Base-by-base conservation (phyloP, 2,329 filamentous ascomycete species). In the Paracoccidioides lutzii region DNA sequence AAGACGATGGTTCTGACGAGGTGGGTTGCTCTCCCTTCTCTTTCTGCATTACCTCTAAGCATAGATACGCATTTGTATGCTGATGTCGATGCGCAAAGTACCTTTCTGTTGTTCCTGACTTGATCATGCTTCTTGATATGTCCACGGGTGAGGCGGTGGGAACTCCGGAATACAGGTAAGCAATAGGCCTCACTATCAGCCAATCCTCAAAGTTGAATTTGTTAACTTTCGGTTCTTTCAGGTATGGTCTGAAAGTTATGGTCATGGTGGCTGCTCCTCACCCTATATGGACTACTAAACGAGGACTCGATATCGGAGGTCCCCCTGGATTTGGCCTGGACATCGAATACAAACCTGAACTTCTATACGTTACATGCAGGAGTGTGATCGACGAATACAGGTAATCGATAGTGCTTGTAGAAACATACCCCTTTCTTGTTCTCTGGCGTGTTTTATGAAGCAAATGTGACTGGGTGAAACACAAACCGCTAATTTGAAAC, bases 221-320 rank as follows among this genome's bases (percentile, higher is more conserved):
- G 8, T n/a, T 51, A 51, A 51, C 22, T 10, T 9, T 15, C 22
- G 22, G 6, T 42, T 41, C 7, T 5, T 30, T 78, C 35, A 69
- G 77, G 8, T 81, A 79, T 54, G 78, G 78, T 0, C 59, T 80
- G 2, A 67, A 72, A 3, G 77, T 80, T 0, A 74, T 65, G 37
- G 77, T 80, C 0, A 74, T 80, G 57, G 77, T 70, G 0, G 65
- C 80, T 37, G 69, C 76, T 2, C 73, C 75, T 1, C 75, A 77
- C 56, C 75, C 76, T 0, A 60, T 78, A 9, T 81, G 78, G 78
- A 77, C 63, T 53, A 65, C 63, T 53, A 58, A 67, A 51, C 61
- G 65, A 52, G 73, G 71, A 0, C 58, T 76, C 55, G 64, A 67
- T 41, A 62, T 74, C 53, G 73, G 73, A 41, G 73, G 73, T 0